phyloP scores from a whole-genome alignment of 371 early-diverging fungal species.

The Lichtheimia ornata region DNA sequence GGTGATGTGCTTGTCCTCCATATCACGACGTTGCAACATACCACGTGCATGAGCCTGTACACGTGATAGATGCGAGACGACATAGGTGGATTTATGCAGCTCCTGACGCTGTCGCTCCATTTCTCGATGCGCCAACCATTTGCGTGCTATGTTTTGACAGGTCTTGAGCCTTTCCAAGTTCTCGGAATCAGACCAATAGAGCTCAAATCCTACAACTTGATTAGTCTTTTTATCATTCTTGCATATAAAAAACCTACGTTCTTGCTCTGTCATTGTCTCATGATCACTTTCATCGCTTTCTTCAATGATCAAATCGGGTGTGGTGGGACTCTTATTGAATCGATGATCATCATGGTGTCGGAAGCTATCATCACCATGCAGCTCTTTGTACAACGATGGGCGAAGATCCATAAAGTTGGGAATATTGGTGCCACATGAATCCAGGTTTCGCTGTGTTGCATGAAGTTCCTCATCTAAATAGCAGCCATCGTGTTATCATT shows the following conservation, averaged over 20 bases:
- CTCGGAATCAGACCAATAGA: slow-evolving; percentile 26
- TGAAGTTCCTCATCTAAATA: slow-evolving; percentile 77
- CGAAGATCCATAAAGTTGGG: slow-evolving; percentile 84
- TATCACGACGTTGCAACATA: slow-evolving; percentile 40
- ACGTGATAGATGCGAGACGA: slow-evolving; percentile 34
- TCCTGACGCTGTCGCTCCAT: slow-evolving; percentile 34
- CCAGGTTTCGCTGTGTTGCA: slow-evolving; percentile 82
- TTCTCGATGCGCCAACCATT: slow-evolving; percentile 50
- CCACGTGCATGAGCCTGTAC: slow-evolving; percentile 75
- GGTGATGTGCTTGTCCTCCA: slow-evolving; percentile 25
- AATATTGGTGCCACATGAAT: slow-evolving; percentile 76
- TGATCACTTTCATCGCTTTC: slow-evolving; percentile 40
- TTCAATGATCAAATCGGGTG: slow-evolving; percentile 52
- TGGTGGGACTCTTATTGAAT: slow-evolving; percentile 21
- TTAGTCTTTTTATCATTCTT: not conserved
- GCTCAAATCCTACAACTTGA: slow-evolving; percentile 5
- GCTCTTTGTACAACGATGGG: slow-evolving; percentile 67
- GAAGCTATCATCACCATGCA: slow-evolving; percentile 42
- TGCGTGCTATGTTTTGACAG: slow-evolving; percentile 65
- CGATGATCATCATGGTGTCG: slow-evolving; percentile 5
- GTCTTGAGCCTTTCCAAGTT: slow-evolving; percentile 37
- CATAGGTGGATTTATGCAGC: slow-evolving; percentile 26
- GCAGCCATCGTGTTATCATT: not conserved
- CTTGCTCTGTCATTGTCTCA: slow-evolving; percentile 23
- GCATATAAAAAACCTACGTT: slow-evolving; percentile 3